Evolutionary conservation across 208 protist genomes (phyloP).

Genomic region (Leishmania tropica): DNA sequence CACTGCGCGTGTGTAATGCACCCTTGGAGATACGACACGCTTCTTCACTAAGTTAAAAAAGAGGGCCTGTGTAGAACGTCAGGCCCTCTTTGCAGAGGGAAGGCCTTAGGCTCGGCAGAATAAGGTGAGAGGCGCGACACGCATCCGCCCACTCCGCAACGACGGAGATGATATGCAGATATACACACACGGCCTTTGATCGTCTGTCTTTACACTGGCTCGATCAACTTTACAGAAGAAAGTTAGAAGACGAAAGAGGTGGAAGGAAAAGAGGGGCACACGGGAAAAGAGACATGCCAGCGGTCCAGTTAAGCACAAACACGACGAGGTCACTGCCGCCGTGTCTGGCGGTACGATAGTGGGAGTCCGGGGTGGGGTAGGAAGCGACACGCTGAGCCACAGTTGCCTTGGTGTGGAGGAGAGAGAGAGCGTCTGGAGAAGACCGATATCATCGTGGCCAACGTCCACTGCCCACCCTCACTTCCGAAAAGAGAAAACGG

Average conservation of each 20-base stretch:
- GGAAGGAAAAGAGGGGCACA: neutral
- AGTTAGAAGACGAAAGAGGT: neutral
- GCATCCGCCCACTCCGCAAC: neutral
- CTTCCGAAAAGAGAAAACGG: neutral
- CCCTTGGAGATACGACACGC: neutral
- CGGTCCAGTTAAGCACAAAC: neutral
- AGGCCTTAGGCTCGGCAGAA: neutral
- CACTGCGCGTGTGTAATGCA: neutral
- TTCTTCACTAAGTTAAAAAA: neutral
- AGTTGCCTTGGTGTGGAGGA: neutral
- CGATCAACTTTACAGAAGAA: neutral
- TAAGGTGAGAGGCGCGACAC: neutral
- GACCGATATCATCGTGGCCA: neutral
- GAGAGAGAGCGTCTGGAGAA: neutral
- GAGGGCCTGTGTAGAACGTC: neutral
- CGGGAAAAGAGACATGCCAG: neutral
- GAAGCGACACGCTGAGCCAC: neutral
- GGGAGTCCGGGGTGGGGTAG: neutral
- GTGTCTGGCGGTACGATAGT: slow-evolving; percentile 2
- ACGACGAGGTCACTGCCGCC: slow-evolving; percentile 3
- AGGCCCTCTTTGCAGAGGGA: neutral
- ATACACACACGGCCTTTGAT: neutral
- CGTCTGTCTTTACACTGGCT: neutral
- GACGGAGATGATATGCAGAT: neutral
- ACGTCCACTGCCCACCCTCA: neutral